Percentiles rank a stretch among this genome's conserved stretches.
Conservation (phyloP, 108 stramenopile species). For the Asterionellopsis glacialis region DNA sequence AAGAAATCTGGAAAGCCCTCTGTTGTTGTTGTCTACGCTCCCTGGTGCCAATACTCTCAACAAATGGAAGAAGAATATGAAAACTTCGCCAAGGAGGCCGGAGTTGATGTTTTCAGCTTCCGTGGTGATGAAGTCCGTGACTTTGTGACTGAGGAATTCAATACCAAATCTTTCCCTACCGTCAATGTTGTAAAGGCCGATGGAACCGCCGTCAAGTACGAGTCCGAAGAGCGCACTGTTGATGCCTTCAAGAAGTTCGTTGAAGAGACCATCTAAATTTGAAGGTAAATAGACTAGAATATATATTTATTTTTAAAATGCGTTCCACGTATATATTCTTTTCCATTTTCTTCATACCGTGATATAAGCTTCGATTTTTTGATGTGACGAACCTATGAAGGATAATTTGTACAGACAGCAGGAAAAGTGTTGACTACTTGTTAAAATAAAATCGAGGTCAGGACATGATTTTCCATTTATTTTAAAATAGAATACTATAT, state of each 20-base stretch:
- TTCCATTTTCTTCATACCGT: no score
- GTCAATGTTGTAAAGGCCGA: constrained; percentile 83
- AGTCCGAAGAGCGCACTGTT: constrained; percentile 78
- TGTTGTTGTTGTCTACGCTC: constrained; percentile 86
- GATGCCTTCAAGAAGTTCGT: constrained; percentile 65
- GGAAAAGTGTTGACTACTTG: neutral
- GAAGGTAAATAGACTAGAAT: no score
- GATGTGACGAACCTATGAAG: no score
- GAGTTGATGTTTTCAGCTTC: constrained; percentile 71
- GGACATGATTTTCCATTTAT: neutral
- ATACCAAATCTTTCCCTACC: constrained; percentile 90
- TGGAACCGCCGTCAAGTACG: constrained; percentile 87
- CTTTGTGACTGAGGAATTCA: constrained; percentile 75
- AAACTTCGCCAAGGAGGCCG: constrained; percentile 56
- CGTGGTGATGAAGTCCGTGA: constrained; percentile 91
- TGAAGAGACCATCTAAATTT: constrained; percentile 31
- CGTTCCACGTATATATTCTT: no score
- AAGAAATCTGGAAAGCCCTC: constrained; percentile 66
- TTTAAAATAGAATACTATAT: no score
- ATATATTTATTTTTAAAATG: no score
- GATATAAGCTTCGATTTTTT: no score
- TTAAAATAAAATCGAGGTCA: neutral
- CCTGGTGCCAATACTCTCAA: constrained; percentile 91
- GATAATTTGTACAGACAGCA: neutral
- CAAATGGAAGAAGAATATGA: constrained; percentile 82